A percentile compares a stretch with the other conserved stretches of the same genome.
Evolutionary conservation across 495 filamentous ascomycete genomes (phyloP).

Genomic region (Penicillium herquei): DNA sequence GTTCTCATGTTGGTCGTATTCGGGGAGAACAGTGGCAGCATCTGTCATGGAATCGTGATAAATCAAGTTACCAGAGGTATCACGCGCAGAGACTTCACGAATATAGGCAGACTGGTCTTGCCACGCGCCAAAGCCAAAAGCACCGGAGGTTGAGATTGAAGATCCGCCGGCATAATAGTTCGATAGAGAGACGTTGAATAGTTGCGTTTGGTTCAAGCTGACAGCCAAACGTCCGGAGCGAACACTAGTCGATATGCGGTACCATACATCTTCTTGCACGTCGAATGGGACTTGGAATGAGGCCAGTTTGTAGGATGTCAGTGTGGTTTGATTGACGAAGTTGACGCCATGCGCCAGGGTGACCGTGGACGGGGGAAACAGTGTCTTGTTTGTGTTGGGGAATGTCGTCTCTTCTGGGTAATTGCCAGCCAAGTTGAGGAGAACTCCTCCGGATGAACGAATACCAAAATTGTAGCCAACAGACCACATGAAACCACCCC

Average conservation of each 20-base stretch:
- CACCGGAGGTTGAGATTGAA: neutral
- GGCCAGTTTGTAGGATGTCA: constrained; percentile 1
- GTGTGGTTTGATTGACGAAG: constrained; percentile 4
- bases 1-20: neutral
- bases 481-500: neutral
- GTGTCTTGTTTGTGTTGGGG: constrained; percentile 2
- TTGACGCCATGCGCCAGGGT: neutral
- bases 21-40: neutral
- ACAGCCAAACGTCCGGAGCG: neutral
- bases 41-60: neutral
- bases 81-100: neutral
- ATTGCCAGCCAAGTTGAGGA: neutral
- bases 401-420: constrained; percentile 1
- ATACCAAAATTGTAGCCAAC: neutral
- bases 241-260: neutral
- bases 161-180: neutral
- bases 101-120: constrained; percentile 4
- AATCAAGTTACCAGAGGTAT: neutral
- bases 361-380: neutral
- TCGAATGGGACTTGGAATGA: neutral
- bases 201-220: neutral
- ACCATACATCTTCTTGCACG: neutral
- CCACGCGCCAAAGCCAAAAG: constrained; percentile 6
- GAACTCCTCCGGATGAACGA: neutral
- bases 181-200: neutral